Conservation (phyloP, 768 basidiomycete genomes). For the Hygrophoropsis aurantiaca region DNA sequence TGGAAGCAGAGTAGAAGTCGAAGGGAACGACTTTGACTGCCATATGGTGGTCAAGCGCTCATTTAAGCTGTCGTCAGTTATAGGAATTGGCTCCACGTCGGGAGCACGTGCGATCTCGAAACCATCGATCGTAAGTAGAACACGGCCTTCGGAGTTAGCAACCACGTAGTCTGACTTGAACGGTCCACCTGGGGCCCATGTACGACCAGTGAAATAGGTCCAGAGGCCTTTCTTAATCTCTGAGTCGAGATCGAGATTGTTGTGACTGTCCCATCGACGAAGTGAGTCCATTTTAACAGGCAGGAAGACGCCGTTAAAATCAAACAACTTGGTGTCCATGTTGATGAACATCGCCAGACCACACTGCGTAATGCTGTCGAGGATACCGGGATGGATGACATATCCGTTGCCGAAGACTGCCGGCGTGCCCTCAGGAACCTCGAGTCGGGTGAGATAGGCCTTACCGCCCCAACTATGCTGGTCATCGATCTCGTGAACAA, state of each 20-base stretch:
- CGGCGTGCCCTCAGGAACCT: slow-evolving; percentile 18
- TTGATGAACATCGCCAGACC: slow-evolving; percentile 28
- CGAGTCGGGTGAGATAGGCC: slow-evolving; percentile 23
- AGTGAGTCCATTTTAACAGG: slow-evolving; percentile 30
- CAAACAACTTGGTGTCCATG: slow-evolving; percentile 24
- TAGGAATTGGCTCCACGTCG: slow-evolving; percentile 22
- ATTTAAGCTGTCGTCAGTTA: slow-evolving; percentile 23
- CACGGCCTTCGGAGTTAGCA: slow-evolving; percentile 25
- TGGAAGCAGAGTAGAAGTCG: slow-evolving; percentile 6
- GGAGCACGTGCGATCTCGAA: slow-evolving; percentile 34
- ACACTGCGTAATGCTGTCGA: slow-evolving; percentile 32
- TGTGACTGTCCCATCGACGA: slow-evolving; percentile 27
- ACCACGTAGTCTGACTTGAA: slow-evolving; percentile 25
- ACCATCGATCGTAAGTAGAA: slow-evolving; percentile 32
- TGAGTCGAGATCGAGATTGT: slow-evolving; percentile 19
- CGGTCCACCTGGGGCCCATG: slow-evolving; percentile 21
- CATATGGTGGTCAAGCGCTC: slow-evolving; percentile 30
- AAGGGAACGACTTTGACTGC: slow-evolving; percentile 29
- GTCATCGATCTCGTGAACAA: slow-evolving; percentile 27
- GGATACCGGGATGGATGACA: slow-evolving; percentile 30
- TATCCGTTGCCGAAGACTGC: slow-evolving; percentile 30
- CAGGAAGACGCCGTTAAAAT: slow-evolving; percentile 30
- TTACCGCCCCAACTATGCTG: slow-evolving; percentile 24
- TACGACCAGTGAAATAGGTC: slow-evolving; percentile 23
- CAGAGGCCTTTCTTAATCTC: slow-evolving; percentile 29